A percentile compares a stretch with the other conserved stretches of the same genome.
These are phyloP conservation scores for Kodamaea jinghongensis DNA, from an alignment of 805 yeast genomes.

Conservation along the genomic window DNA sequence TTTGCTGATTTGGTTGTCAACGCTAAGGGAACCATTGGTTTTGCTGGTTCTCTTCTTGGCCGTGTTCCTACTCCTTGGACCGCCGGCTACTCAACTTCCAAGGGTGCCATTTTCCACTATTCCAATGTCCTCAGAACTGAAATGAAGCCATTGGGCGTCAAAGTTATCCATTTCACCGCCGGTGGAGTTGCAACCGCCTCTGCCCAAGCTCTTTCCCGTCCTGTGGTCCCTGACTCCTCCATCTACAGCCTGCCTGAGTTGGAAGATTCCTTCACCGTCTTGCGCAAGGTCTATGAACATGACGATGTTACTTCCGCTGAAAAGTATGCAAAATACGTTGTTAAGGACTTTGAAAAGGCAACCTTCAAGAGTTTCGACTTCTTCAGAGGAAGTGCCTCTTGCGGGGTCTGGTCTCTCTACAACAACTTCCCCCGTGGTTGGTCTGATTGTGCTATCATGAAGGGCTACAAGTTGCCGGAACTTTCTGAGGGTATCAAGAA, in stretches of 20 bases:
- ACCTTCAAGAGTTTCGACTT: no score
- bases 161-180: conserved; percentile 65
- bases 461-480: no score
- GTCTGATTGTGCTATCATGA: no score
- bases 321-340: no score
- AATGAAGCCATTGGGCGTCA: conserved; percentile 67
- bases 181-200: conserved; percentile 71
- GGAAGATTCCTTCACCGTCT: not conserved
- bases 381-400: no score
- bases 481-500: no score
- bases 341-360: no score
- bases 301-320: no score
- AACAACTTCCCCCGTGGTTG: no score
- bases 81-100: conserved; percentile 60
- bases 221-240: no score
- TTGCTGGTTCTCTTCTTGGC: conserved; percentile 73
- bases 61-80: conserved; percentile 69
- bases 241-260: conserved; percentile 1
- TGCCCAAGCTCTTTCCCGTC: not conserved
- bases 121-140: conserved; percentile 62
- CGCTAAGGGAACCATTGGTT: conserved; percentile 65
- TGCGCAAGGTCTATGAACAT: no score
- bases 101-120: conserved; percentile 74
- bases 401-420: no score
- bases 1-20: conserved; percentile 53